Evolutionary conservation across 164 flowering plant species (phyloP), one percentile per base, ranked within the genome.

Genomic region (Stephania japonica): DNA sequence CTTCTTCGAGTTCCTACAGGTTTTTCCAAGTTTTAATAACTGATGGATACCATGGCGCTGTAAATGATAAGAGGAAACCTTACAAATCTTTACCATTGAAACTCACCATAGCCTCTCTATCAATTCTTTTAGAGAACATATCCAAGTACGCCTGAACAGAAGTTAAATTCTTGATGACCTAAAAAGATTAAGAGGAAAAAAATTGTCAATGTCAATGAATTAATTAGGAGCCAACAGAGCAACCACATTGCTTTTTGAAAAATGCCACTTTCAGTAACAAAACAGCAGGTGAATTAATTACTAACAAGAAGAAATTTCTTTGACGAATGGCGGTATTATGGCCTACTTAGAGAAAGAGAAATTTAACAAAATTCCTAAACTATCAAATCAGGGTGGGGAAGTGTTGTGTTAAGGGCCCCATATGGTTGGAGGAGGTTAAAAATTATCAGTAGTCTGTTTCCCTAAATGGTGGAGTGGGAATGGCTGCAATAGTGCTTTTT

Each of bases 1-100:
- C 95, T 79, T 90, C 98, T 83, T 91, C 93, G 13, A 90, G 81
- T 76, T 88, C 94, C 98, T 93, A 75, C 49, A 80, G 70, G 16
- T 74, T 44, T 72, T 72, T 59, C 27, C 19, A 70, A 38, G 6
- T 38, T 70, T 56, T 21, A 66, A n/a, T 47, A 10, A 56, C 38
- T 16, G 49, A 65, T 27, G 25, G 49, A 21, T 27, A 32, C 69
- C 14, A 65, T 21, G 13, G 42, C 19, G 56, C n/a, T 4, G 44
- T n/a, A 21, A 56, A 44, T 59, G 61, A 32, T 4, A 32, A 32
- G 38, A 32, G 38, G 73, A 21, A 70, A 42, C 18, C 19, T 14
- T 68, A 47, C 11, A 47, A 13, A 32, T 24, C 24, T 9, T 47
- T 19, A 42, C 62, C 19, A 32, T 32, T 42, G 8, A 25, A 71